phyloP scores from a whole-genome alignment of 257 asterid genomes.

The Forsythia suspensa region DNA sequence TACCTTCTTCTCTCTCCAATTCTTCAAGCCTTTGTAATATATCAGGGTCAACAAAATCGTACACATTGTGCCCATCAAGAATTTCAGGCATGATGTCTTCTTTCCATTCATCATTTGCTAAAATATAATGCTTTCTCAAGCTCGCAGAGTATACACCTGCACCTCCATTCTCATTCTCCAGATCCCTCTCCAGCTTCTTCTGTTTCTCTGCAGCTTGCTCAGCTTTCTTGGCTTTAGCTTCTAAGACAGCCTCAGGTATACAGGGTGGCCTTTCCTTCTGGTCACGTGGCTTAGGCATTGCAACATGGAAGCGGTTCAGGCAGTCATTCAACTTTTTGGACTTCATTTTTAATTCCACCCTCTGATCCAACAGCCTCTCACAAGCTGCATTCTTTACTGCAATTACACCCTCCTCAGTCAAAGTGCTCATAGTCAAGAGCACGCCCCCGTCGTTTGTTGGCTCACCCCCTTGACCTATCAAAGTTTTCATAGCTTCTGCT shows the following conservation, averaged over 20 bases:
- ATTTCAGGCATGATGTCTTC: constrained; percentile 84
- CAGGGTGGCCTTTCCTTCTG: constrained; percentile 80
- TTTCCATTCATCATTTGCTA: constrained; percentile 91
- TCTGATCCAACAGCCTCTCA: constrained; percentile 82
- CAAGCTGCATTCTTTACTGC: constrained; percentile 93
- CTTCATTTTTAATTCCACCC: constrained; percentile 93
- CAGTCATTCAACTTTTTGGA: constrained; percentile 82
- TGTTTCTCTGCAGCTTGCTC: constrained; percentile 58
- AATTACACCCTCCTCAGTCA: constrained; percentile 90
- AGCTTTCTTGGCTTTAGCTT: constrained; percentile 64
- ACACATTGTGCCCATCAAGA: constrained; percentile 91
- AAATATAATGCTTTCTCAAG: constrained; percentile 75
- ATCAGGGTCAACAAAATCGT: constrained; percentile 91
- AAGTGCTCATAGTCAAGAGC: constrained; percentile 86
- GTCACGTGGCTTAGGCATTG: constrained; percentile 88
- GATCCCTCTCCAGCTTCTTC: constrained; percentile 80
- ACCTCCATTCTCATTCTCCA: constrained; percentile 96
- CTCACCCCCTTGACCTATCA: constrained; percentile 90
- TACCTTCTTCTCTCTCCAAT: constrained; percentile 82
- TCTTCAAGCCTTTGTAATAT: constrained; percentile 84
- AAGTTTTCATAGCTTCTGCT: constrained; percentile 86
- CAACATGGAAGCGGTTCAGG: constrained; percentile 91
- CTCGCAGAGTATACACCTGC: constrained; percentile 99
- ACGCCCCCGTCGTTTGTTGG: constrained; percentile 60
- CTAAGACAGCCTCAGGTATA: constrained; percentile 85